Evolutionary conservation across 139 green algal species (phyloP).

Genomic region (Chlorella vulgaris): DNA sequence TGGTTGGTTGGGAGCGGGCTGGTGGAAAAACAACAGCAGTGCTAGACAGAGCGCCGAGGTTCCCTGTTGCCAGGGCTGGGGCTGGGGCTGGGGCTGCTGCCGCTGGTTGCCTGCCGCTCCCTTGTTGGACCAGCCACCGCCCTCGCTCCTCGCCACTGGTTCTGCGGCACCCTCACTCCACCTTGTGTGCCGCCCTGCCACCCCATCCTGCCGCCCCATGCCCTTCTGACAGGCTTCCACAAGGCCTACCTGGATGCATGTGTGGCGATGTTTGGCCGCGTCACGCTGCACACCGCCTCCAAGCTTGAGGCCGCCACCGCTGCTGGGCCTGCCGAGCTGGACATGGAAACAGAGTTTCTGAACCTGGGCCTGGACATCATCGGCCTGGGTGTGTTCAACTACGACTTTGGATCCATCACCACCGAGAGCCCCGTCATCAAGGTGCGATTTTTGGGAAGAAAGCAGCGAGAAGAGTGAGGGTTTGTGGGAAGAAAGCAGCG

Average conservation of each 20-base stretch:
- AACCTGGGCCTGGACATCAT: conserved; percentile 98
- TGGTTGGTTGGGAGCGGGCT: no score
- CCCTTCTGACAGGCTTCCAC: conserved; percentile 81
- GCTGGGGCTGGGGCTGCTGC: no score
- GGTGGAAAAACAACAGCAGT: no score
- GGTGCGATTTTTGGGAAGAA: conserved; percentile 27
- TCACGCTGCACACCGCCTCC: conserved; percentile 62
- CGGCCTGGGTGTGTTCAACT: conserved; percentile 99
- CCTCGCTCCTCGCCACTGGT: no score
- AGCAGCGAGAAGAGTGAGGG: neutral
- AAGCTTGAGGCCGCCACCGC: conserved; percentile 68
- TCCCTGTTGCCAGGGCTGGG: no score
- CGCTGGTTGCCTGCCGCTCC: no score
- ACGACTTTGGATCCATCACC: conserved; percentile 95
- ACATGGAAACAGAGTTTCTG: conserved; percentile 98
- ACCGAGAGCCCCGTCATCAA: conserved; percentile 95
- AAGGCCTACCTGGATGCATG: conserved; percentile 92
- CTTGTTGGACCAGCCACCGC: no score
- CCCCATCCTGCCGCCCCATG: no score
- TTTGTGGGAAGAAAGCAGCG: neutral
- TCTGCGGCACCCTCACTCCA: no score
- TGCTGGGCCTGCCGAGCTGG: conserved; percentile 41
- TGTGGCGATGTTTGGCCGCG: conserved; percentile 85
- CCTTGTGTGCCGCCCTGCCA: no score
- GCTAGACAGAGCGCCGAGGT: no score